These are phyloP conservation scores for Ochromonadaceae sp. DNA, from an alignment of 352 stramenopile genomes.

Conservation along the genomic window DNA sequence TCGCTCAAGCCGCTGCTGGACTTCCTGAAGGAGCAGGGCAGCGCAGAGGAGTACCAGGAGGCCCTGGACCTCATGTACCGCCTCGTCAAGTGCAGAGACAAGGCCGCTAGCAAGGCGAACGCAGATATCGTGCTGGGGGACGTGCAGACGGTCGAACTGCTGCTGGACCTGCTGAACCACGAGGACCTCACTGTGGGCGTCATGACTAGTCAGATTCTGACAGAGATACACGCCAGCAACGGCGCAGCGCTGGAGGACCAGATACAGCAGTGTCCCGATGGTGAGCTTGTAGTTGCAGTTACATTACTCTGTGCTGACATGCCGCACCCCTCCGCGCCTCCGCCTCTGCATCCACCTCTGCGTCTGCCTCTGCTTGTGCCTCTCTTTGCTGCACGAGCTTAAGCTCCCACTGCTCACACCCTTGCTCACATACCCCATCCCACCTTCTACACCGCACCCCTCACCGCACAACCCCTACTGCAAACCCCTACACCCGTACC, in stretches of 20 bases:
- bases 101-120: background rate
- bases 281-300: background rate
- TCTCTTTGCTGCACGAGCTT: too few species aligned
- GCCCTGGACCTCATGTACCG: background rate
- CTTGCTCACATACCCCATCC: too few species aligned
- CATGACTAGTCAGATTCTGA: slow-evolving; percentile 17
- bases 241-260: background rate
- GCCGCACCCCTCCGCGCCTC: too few species aligned
- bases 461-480: too few species aligned
- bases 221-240: background rate
- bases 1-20: background rate
- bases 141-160: background rate
- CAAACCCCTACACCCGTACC: too few species aligned
- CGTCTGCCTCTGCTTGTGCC: too few species aligned
- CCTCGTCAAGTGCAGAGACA: background rate
- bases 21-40: background rate
- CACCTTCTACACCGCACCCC: too few species aligned
- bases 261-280: slow-evolving; percentile 14
- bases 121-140: background rate
- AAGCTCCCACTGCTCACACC: too few species aligned
- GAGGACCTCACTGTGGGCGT: slow-evolving; percentile 2
- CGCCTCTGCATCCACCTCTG: too few species aligned
- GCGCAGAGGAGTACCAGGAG: slow-evolving; percentile 4
- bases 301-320: too few species aligned
- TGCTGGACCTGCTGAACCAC: slow-evolving; percentile 13